Percentiles rank a stretch among this genome's conserved stretches.
These are phyloP conservation scores for Pseudohyphozyma bogoriensis DNA, from an alignment of 768 basidiomycete species.

Conservation along the genomic window DNA sequence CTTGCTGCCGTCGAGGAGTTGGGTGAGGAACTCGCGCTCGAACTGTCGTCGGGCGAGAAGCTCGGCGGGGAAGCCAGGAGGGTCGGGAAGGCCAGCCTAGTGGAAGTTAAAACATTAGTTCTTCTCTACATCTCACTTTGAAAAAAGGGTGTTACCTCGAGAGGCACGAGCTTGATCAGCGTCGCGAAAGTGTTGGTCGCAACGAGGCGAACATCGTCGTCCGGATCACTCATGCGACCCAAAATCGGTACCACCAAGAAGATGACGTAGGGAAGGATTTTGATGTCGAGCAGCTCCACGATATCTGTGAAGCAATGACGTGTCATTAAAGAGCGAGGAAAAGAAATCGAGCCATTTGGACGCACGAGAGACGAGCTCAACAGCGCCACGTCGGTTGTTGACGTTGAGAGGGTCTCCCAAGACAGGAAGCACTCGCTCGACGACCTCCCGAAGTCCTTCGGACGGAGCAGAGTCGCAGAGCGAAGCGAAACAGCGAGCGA, in stretches of 20 bases:
- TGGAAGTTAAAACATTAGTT: neutral
- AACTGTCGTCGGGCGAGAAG: constrained; percentile 71
- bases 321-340: neutral
- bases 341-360: constrained; percentile 13
- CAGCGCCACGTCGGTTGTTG: constrained; percentile 74
- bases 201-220: constrained; percentile 81
- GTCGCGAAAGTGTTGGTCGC: constrained; percentile 97
- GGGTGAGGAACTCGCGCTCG: constrained; percentile 83
- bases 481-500: constrained; percentile 75
- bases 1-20: constrained; percentile 88
- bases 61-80: constrained; percentile 79
- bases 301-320: constrained; percentile 51
- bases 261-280: constrained; percentile 89
- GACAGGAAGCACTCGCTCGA: constrained; percentile 69
- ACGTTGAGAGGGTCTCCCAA: constrained; percentile 66
- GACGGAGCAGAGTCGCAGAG: constrained; percentile 76
- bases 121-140: too few species aligned
- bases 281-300: constrained; percentile 81
- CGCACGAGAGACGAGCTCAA: constrained; percentile 85
- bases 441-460: constrained; percentile 79
- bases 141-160: constrained; percentile 55
- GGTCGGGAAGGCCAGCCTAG: constrained; percentile 92
- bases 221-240: constrained; percentile 90
- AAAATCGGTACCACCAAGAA: constrained; percentile 93
- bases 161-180: constrained; percentile 93